Evolutionary conservation across 2,329 filamentous ascomycete species (phyloP).

Genomic region (Phaeosphaeriaceae sp.): DNA sequence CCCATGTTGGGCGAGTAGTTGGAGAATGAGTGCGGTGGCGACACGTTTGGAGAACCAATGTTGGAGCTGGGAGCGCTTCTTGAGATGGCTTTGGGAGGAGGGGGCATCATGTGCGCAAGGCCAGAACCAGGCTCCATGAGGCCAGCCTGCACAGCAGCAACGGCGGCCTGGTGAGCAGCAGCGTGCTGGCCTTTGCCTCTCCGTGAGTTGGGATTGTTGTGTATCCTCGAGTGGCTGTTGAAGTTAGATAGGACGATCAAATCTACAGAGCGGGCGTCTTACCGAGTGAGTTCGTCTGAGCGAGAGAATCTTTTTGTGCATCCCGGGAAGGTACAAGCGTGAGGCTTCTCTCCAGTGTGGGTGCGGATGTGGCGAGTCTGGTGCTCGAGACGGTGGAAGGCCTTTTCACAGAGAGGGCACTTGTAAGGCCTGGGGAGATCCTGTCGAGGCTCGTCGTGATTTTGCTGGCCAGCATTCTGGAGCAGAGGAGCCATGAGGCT

Average conservation of each 20-base stretch:
- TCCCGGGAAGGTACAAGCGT: conserved; percentile 92
- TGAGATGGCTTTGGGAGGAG: conserved; percentile 75
- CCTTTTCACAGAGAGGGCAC: conserved; percentile 97
- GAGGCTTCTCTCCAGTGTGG: conserved; percentile 97
- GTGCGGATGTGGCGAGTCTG: conserved; percentile 92
- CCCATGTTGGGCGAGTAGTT: conserved; percentile 65
- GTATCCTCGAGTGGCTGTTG: conserved; percentile 87
- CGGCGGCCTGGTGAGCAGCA: conserved; percentile 64
- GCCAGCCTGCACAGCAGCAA: conserved; percentile 58
- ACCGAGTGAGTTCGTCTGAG: conserved; percentile 85
- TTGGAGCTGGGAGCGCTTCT: conserved; percentile 88
- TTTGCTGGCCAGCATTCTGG: conserved; percentile 60
- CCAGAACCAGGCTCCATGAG: conserved; percentile 59
- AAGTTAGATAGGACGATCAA: conserved; percentile 12
- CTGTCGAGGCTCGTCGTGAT: conserved; percentile 66
- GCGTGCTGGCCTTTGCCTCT: conserved; percentile 83
- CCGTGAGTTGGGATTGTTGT: conserved; percentile 98
- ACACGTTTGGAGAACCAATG: conserved; percentile 91
- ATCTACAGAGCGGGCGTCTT: conserved; percentile 4
- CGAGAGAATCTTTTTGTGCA: conserved; percentile 98
- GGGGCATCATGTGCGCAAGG: conserved; percentile 75
- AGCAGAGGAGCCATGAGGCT: conserved; percentile 63
- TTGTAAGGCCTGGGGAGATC: conserved; percentile 97
- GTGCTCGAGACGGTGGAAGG: conserved; percentile 97
- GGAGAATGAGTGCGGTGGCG: conserved; percentile 86